Evolutionary conservation across 176 grass and related monocot species (phyloP).

Genomic region (Stipa capillata): DNA sequence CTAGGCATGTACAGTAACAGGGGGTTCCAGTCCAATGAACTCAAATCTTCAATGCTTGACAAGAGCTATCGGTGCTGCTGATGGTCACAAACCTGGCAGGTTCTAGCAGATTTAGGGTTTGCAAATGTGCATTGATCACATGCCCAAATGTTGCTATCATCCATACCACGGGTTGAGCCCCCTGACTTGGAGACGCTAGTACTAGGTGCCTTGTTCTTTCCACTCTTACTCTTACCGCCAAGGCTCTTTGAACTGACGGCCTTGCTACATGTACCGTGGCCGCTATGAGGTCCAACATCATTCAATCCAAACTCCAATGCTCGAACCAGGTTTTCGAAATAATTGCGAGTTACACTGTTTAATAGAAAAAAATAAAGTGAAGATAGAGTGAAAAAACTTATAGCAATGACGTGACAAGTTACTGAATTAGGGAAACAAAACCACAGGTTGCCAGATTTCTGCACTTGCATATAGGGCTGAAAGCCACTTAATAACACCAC

Average conservation of each 20-base stretch:
- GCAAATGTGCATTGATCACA: slow-evolving; percentile 90
- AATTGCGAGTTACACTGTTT: slow-evolving; percentile 95
- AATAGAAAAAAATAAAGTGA: not conserved
- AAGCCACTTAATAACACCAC: not conserved
- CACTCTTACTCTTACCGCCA: slow-evolving; percentile 57
- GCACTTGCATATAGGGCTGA: not conserved
- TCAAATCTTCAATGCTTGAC: slow-evolving; percentile 3
- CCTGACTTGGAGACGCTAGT: slow-evolving; percentile 42
- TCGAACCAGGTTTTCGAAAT: slow-evolving; percentile 95
- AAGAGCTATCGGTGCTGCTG: slow-evolving; percentile 34
- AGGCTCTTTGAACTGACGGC: slow-evolving; percentile 59
- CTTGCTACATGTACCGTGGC: slow-evolving; percentile 63
- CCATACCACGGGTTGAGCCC: slow-evolving; percentile 40
- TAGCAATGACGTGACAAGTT: not conserved
- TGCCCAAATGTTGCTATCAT: slow-evolving; percentile 71
- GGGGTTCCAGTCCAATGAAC: not conserved
- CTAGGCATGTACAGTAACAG: not conserved
- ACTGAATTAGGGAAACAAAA: not conserved
- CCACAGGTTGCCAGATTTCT: not conserved
- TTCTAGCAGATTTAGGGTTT: slow-evolving; percentile 55
- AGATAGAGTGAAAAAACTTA: not conserved
- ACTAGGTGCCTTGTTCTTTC: slow-evolving; percentile 55
- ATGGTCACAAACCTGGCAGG: slow-evolving; percentile 82
- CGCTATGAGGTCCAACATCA: slow-evolving; percentile 78
- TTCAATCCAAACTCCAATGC: slow-evolving; percentile 93